Percentiles rank a stretch among this genome's conserved stretches.
phyloP scores from a whole-genome alignment of 495 filamentous ascomycete species.

The Aspergillus baeticus region DNA sequence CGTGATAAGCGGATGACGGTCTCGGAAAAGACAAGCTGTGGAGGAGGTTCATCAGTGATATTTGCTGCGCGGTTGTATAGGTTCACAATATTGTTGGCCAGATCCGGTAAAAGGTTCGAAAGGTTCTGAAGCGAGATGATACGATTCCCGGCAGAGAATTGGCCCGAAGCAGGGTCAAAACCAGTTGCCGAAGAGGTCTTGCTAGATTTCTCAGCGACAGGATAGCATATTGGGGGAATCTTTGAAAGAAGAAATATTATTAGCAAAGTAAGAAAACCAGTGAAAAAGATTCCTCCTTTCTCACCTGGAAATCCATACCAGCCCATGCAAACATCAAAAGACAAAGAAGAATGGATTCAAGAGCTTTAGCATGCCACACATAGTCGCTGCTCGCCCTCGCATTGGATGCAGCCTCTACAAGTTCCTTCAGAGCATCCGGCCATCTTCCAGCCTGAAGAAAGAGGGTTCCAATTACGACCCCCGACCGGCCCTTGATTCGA shows the following conservation, averaged over 20 bases:
- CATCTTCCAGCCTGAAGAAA: conserved; percentile 87
- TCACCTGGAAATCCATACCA: conserved; percentile 81
- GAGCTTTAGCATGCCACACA: conserved; percentile 93
- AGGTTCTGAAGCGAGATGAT: conserved; percentile 62
- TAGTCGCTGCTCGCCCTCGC: conserved; percentile 84
- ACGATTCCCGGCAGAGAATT: conserved; percentile 44
- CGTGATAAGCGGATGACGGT: conserved; percentile 76
- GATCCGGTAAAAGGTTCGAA: conserved; percentile 62
- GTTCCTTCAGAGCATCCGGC: conserved; percentile 84
- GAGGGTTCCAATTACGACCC: conserved; percentile 78
- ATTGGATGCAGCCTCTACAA: conserved; percentile 73
- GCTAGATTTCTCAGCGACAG: conserved; percentile 53
- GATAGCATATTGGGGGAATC: conserved; percentile 64
- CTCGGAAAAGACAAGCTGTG: conserved; percentile 78
- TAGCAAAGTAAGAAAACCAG: not conserved
- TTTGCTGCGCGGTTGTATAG: conserved; percentile 74
- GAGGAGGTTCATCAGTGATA: conserved; percentile 77
- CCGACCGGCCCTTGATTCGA: conserved; percentile 77
- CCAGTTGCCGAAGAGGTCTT: conserved; percentile 39
- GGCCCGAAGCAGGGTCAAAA: conserved; percentile 42
- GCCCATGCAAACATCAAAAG: conserved; percentile 83
- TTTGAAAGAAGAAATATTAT: conserved; percentile 22
- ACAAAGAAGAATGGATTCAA: conserved; percentile 81
- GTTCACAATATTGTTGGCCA: conserved; percentile 78
- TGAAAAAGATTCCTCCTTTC: conserved; percentile 18